phyloP scores from a whole-genome alignment of 257 asterid genomes.

The Parsonsia alboflavescens region DNA sequence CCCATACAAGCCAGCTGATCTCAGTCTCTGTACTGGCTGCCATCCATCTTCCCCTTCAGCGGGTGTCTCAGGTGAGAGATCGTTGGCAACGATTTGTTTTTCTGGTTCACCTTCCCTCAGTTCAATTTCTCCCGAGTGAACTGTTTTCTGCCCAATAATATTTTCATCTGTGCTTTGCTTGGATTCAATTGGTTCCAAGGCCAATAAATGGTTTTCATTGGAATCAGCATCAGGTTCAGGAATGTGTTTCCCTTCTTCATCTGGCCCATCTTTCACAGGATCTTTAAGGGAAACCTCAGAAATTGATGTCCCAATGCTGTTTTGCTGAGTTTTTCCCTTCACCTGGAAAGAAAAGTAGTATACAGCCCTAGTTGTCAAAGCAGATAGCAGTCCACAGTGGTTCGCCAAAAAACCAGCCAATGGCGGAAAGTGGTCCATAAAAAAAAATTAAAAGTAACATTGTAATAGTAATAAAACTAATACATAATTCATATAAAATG shows the following conservation, averaged over 20 bases:
- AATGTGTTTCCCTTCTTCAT: conserved; percentile 47
- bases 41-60: conserved; percentile 94
- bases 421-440: no score
- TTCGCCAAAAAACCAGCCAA: no score
- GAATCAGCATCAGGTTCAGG: conserved; percentile 38
- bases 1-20: conserved; percentile 70
- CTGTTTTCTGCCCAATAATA: conserved; percentile 29
- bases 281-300: conserved; percentile 43
- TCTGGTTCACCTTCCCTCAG: conserved; percentile 30
- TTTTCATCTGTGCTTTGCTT: conserved; percentile 33
- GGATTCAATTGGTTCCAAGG: conserved; percentile 35
- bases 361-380: background rate
- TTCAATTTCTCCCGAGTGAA: conserved; percentile 37
- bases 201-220: conserved; percentile 23
- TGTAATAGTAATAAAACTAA: no score
- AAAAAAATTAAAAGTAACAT: no score
- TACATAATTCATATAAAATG: no score
- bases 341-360: conserved; percentile 35
- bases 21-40: conserved; percentile 91
- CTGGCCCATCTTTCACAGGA: conserved; percentile 31
- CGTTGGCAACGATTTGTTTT: conserved; percentile 31
- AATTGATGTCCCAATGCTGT: conserved; percentile 39
- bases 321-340: conserved; percentile 59
- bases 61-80: conserved; percentile 46
- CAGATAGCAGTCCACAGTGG: no score